A percentile compares a stretch with the other conserved stretches of the same genome.
phyloP scores from a whole-genome alignment of 75 land plant species.

The Chamaecyparis obtusa region DNA sequence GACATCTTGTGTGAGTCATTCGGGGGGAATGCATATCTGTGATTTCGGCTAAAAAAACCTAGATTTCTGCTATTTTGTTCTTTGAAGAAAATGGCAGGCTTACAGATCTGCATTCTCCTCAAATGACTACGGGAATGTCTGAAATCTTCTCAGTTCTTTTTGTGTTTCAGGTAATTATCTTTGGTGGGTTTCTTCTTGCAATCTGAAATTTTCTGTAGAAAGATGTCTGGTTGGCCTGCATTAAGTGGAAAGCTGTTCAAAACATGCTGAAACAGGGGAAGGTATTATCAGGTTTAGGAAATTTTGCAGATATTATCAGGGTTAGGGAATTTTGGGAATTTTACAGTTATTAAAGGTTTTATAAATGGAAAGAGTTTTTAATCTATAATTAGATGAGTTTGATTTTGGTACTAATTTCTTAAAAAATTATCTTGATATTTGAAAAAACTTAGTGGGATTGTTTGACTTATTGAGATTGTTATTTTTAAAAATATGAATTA shows the following conservation, averaged over 20 bases:
- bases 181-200: too few species aligned
- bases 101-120: neutral
- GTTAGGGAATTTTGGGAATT: neutral
- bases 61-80: neutral
- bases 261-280: neutral
- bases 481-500: too few species aligned
- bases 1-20: neutral
- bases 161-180: neutral
- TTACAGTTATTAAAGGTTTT: too few species aligned
- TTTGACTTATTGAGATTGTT: too few species aligned
- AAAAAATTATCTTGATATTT: too few species aligned
- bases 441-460: too few species aligned
- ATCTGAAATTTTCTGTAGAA: too few species aligned
- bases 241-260: neutral
- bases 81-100: neutral
- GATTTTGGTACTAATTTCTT: too few species aligned
- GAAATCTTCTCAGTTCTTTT: neutral
- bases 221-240: too few species aligned
- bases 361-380: too few species aligned
- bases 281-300: neutral
- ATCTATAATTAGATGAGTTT: neutral
- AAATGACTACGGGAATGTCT: conserved; percentile 1
- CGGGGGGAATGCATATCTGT: conserved; percentile 12
- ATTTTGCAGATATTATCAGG: too few species aligned
- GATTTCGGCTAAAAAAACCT: too few species aligned